Evolutionary conservation across 2,329 filamentous ascomycete species (phyloP).

Genomic region (Tolypocladium tundrense): DNA sequence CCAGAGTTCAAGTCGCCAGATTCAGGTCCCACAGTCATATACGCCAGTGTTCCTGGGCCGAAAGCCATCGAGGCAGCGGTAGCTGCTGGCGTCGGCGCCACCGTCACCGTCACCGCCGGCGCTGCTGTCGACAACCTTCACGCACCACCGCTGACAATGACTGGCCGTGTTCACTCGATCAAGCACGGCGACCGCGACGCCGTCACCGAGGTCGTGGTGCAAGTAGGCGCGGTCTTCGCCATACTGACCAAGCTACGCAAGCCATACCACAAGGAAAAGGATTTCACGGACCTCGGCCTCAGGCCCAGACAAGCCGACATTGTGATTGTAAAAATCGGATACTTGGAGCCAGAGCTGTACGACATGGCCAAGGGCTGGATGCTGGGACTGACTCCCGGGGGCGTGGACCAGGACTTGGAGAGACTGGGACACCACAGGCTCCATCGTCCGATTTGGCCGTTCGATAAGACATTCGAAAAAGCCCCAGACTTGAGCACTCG

Average conservation of each 20-base stretch:
- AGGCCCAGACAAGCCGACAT: slow-evolving; percentile 34
- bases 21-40: slow-evolving; percentile 33
- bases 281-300: slow-evolving; percentile 38
- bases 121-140: slow-evolving; percentile 38
- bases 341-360: slow-evolving; percentile 43
- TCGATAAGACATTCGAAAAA: slow-evolving; percentile 11
- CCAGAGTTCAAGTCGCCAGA: slow-evolving; percentile 28
- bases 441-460: slow-evolving; percentile 32
- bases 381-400: slow-evolving; percentile 41
- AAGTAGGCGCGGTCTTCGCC: slow-evolving; percentile 37
- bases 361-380: slow-evolving; percentile 45
- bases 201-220: slow-evolving; percentile 35
- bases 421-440: slow-evolving; percentile 38
- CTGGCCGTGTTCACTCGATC: slow-evolving; percentile 37
- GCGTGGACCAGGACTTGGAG: slow-evolving; percentile 41
- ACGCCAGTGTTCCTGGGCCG: slow-evolving; percentile 40
- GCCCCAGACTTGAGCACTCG: slow-evolving; percentile 8
- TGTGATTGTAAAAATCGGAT: slow-evolving; percentile 46
- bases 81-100: slow-evolving; percentile 33
- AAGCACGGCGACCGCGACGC: slow-evolving; percentile 39
- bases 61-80: slow-evolving; percentile 30
- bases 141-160: slow-evolving; percentile 37
- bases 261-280: slow-evolving; percentile 41
- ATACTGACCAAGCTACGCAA: slow-evolving; percentile 42
- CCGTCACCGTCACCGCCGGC: slow-evolving; percentile 39